Evolutionary conservation across 305 asterid species (phyloP).

Genomic region (Fraxinus baroniana): DNA sequence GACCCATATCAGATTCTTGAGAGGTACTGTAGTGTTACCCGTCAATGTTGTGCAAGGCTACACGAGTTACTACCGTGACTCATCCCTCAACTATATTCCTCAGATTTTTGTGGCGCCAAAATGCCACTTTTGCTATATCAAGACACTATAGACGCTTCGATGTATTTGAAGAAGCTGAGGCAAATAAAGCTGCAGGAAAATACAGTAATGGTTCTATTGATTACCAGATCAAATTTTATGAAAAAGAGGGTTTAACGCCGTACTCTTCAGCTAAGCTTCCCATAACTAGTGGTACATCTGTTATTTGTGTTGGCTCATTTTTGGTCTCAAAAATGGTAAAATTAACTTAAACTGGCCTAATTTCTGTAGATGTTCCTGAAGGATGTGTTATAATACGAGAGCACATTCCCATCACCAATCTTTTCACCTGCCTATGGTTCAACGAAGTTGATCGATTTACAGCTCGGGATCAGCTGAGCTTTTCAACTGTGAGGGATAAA

Average conservation of each 20-base stretch:
- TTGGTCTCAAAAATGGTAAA: constrained; percentile 16
- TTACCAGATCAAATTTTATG: constrained; percentile 75
- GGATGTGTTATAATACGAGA: constrained; percentile 92
- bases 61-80: not conserved
- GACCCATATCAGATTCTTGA: constrained; percentile 97
- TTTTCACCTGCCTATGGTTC: constrained; percentile 95
- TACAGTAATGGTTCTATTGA: constrained; percentile 78
- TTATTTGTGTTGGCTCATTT: constrained; percentile 21
- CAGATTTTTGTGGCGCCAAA: constrained; percentile 96
- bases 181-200: constrained; percentile 90
- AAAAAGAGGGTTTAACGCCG: constrained; percentile 81
- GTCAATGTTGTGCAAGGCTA: constrained; percentile 10
- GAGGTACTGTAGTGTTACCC: constrained; percentile 46
- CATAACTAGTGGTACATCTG: constrained; percentile 75
- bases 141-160: constrained; percentile 86
- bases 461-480: constrained; percentile 94
- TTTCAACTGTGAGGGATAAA: constrained; percentile 91
- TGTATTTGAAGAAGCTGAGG: constrained; percentile 95
- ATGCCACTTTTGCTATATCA: constrained; percentile 90
- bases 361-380: constrained; percentile 94
- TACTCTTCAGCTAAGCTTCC: constrained; percentile 88
- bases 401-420: constrained; percentile 84
- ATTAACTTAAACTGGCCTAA: constrained; percentile 9
- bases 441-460: constrained; percentile 97
- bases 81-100: constrained; percentile 18